A percentile compares a stretch with the other conserved stretches of the same genome.
Evolutionary conservation across 2,329 filamentous ascomycete species (phyloP).

Genomic region (Trichoderma hamatum): DNA sequence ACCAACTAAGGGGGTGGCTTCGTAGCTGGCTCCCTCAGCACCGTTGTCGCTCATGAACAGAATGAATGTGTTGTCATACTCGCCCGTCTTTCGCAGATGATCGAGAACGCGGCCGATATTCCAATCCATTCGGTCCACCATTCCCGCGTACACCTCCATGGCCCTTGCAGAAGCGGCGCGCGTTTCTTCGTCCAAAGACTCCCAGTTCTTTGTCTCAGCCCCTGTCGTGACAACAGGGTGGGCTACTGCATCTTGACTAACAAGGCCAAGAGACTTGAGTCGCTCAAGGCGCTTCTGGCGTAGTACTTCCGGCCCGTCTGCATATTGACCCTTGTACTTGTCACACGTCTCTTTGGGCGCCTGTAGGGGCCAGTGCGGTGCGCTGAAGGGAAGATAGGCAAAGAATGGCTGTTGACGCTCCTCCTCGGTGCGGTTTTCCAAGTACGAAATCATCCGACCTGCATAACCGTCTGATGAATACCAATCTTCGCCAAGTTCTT

Average conservation of each 20-base stretch:
- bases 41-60: slow-evolving; percentile 67
- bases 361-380: slow-evolving; percentile 66
- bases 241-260: slow-evolving; percentile 53
- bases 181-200: slow-evolving; percentile 50
- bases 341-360: slow-evolving; percentile 57
- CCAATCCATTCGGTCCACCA: slow-evolving; percentile 64
- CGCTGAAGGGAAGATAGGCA: slow-evolving; percentile 63
- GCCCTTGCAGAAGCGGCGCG: slow-evolving; percentile 52
- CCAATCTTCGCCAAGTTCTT: slow-evolving; percentile 19
- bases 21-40: slow-evolving; percentile 61
- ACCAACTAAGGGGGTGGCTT: slow-evolving; percentile 60
- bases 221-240: slow-evolving; percentile 54
- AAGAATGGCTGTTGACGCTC: slow-evolving; percentile 55
- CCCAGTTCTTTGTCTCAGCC: slow-evolving; percentile 48
- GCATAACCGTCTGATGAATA: slow-evolving; percentile 51
- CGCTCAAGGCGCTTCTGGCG: slow-evolving; percentile 55
- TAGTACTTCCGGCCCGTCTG: slow-evolving; percentile 62
- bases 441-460: slow-evolving; percentile 55
- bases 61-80: slow-evolving; percentile 66
- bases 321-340: slow-evolving; percentile 62
- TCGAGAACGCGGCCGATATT: slow-evolving; percentile 63
- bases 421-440: slow-evolving; percentile 51
- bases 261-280: slow-evolving; percentile 60
- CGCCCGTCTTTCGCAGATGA: slow-evolving; percentile 57
- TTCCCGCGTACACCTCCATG: slow-evolving; percentile 66